phyloP scores from a whole-genome alignment of 345 rosid genomes.

The Moricandia moricandioides region DNA sequence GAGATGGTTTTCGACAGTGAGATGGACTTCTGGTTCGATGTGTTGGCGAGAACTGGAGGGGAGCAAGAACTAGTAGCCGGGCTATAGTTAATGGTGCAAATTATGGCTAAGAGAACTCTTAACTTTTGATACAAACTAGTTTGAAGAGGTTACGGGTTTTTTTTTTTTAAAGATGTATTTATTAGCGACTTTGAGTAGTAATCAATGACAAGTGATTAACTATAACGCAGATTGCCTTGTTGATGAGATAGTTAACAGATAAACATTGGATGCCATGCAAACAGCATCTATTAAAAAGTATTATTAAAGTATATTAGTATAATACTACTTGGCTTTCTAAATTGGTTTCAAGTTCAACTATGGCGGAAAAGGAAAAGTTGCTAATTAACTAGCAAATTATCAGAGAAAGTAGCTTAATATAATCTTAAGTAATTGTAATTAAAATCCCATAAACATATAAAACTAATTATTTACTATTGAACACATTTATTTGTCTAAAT shows the following conservation, averaged over 20 bases:
- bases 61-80: slow-evolving; percentile 30
- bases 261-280: slow-evolving; percentile 14
- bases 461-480: no score
- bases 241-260: neutral
- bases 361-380: neutral
- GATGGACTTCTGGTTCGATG: slow-evolving; percentile 66
- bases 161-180: neutral
- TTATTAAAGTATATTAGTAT: neutral
- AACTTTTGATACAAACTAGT: neutral
- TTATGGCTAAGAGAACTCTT: neutral
- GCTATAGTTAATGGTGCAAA: slow-evolving; percentile 15
- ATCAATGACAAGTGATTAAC: slow-evolving; percentile 10
- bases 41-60: slow-evolving; percentile 50
- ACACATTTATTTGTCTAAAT: no score
- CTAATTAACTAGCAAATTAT: neutral
- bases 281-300: neutral
- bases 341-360: neutral
- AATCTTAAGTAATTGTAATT: neutral
- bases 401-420: neutral
- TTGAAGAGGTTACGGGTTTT: neutral
- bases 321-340: neutral
- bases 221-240: neutral
- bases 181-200: slow-evolving; percentile 3
- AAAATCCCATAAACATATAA: no score
- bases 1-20: slow-evolving; percentile 33